phyloP scores from a whole-genome alignment of 139 green algal genomes.

The Chlorella sp. region DNA sequence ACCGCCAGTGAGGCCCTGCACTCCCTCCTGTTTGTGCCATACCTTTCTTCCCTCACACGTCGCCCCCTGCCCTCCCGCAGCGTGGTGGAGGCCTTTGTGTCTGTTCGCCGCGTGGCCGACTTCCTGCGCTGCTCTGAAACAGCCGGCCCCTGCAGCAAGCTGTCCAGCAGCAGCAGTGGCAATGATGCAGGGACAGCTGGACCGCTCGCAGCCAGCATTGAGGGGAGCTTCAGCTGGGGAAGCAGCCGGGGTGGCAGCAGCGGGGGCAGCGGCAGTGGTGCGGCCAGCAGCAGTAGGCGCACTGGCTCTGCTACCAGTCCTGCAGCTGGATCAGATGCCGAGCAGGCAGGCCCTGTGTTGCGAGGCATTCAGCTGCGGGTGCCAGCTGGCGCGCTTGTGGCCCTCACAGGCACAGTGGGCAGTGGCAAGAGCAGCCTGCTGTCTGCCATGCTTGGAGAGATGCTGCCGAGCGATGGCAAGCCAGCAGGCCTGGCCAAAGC shows the following conservation, averaged over 20 bases:
- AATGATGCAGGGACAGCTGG: too few relatives aligned
- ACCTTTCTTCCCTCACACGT: too few relatives aligned
- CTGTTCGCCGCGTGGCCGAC: conserved; percentile 56
- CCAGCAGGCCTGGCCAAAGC: not conserved
- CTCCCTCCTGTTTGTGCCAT: too few relatives aligned
- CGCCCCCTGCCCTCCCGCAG: conserved; percentile 28
- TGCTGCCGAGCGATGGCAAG: conserved; percentile 33
- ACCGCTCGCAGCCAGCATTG: too few relatives aligned
- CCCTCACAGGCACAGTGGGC: conserved; percentile 74
- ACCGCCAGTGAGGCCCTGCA: too few relatives aligned
- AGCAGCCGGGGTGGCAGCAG: not conserved
- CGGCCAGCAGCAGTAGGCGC: too few relatives aligned
- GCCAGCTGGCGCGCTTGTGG: conserved; percentile 61
- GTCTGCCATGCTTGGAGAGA: conserved; percentile 73
- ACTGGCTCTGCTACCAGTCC: too few relatives aligned
- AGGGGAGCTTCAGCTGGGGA: not conserved
- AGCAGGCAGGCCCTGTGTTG: conserved; percentile 24
- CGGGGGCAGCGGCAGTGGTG: not conserved
- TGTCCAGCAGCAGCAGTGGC: not conserved
- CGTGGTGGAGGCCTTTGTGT: conserved; percentile 82
- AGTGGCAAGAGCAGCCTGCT: conserved; percentile 82
- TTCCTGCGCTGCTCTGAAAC: conserved; percentile 42
- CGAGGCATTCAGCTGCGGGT: conserved; percentile 56
- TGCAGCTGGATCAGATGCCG: not conserved
- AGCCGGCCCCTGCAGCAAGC: not conserved